Evolutionary conservation across 2,329 filamentous ascomycete genomes (phyloP).

Genomic region (Phialemoniopsis sp.): DNA sequence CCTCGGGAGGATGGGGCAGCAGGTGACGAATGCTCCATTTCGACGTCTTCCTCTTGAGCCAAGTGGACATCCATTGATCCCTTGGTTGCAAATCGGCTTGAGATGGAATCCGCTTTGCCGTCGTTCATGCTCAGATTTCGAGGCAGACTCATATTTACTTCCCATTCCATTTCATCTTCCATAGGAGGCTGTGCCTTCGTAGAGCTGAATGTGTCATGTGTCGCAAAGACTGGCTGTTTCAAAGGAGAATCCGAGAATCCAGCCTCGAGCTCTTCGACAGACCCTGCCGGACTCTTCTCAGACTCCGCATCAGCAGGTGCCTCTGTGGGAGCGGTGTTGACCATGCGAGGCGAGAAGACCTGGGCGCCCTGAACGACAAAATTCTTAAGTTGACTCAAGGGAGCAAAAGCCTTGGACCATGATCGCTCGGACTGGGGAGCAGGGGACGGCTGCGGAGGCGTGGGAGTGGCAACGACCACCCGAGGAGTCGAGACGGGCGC

Average conservation of each 20-base stretch:
- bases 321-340: slow-evolving; percentile 5
- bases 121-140: slow-evolving; percentile 3
- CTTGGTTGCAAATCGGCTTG: slow-evolving; percentile 3
- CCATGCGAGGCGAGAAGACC: slow-evolving; percentile 19
- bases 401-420: slow-evolving; percentile 19
- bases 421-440: slow-evolving; percentile 11
- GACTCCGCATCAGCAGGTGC: slow-evolving; percentile 7
- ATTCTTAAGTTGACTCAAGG: slow-evolving; percentile 22
- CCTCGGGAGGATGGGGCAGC: slow-evolving; percentile 4
- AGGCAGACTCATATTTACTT: slow-evolving; percentile 17
- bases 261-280: too few relatives aligned
- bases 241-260: too few relatives aligned
- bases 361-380: slow-evolving; percentile 22
- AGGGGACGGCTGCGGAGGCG: slow-evolving; percentile 4
- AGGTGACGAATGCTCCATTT: neutral
- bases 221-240: slow-evolving; percentile 1
- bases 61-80: slow-evolving; percentile 5
- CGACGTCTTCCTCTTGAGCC: slow-evolving; percentile 4
- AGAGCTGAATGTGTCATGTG: slow-evolving; percentile 20
- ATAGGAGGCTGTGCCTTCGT: slow-evolving; percentile 15
- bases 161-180: slow-evolving; percentile 38
- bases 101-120: slow-evolving; percentile 5
- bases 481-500: slow-evolving; percentile 8
- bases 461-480: slow-evolving; percentile 1
- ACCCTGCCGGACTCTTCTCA: too few relatives aligned